Evolutionary conservation across 352 stramenopile genomes (phyloP).

Genomic region (Elongisporangium undulatum): DNA sequence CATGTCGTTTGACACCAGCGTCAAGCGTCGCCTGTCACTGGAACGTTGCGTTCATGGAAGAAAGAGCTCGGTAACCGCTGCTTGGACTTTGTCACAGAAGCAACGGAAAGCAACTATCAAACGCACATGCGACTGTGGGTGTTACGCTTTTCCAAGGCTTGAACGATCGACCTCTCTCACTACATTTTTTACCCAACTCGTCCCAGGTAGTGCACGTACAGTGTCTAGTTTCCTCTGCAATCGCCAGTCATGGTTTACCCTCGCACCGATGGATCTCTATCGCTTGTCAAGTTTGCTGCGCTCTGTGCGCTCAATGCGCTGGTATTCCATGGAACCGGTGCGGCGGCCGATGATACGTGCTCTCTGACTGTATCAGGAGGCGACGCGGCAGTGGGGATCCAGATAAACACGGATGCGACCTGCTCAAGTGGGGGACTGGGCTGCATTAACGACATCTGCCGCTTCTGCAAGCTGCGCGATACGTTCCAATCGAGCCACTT

Average conservation of each 20-base stretch:
- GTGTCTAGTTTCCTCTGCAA: not conserved
- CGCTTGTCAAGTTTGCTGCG: conserved; percentile 17
- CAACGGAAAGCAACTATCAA: not conserved
- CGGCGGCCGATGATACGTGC: conserved; percentile 7
- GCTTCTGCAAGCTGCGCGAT: conserved; percentile 22
- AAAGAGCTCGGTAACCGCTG: not conserved
- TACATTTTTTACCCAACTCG: not conserved
- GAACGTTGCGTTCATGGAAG: not conserved
- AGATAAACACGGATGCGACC: conserved; percentile 14
- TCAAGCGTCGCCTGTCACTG: not conserved
- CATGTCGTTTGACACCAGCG: not conserved
- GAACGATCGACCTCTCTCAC: not conserved
- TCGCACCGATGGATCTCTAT: conserved; percentile 10
- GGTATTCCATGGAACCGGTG: conserved; percentile 6
- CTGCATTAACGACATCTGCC: conserved; percentile 29
- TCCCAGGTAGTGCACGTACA: not conserved
- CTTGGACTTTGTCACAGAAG: not conserved
- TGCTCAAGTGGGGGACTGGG: conserved; percentile 21
- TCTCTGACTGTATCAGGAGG: conserved; percentile 6
- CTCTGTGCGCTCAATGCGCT: conserved; percentile 20
- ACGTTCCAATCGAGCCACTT: conserved; percentile 15
- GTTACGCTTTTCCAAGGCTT: not conserved
- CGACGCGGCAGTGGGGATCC: conserved; percentile 8
- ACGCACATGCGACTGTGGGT: not conserved
- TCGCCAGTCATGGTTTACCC: conserved; percentile 17